Base-by-base conservation (phyloP, 495 filamentous ascomycete genomes). In the Thermochaetoides thermophila region DNA sequence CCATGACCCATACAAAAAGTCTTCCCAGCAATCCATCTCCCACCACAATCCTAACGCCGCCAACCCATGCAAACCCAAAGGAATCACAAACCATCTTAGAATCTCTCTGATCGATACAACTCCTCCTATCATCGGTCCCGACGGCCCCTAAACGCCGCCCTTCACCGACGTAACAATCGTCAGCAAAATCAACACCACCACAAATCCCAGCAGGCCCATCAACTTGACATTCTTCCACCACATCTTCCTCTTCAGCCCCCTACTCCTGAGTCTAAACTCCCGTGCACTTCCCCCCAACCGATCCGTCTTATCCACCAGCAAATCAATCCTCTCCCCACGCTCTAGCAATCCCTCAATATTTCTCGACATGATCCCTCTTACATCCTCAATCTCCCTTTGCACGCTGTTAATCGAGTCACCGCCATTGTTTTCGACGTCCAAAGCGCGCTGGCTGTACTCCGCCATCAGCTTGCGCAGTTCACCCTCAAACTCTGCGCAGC, bases 151-250 rank as follows among this genome's bases (percentile, higher is more conserved):
- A 17, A 46, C 34, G 15, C 40, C 37, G 31, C 53, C 55, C 50
- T 58, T 60, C 24, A 60, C 36, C 17, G 56, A 50, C 25, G 66
- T 51, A 5, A 66, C 55, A 11, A 68, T 61, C 17, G 60, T 47
- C 28, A 60, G 42, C 20, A 96, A 44, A 59, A 99, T 71, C 56
- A 99, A 79, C 10, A 84, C 55, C 22, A 91, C 54, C 26, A 96
- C 89, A 29, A 95, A 45, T 2, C 66, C 72, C 44, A 99, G 56
- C 46, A 99, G 53, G 22, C 73, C 74, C 85, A 96, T 95, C 49
- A 85, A 43, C 58, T 91, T 89, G 13, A 87, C 69, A 61, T 97
- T 97, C 77, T 97, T 97, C 86, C 87, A 99, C 89, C 89, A 99
- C 91, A 96, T 96, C 48, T 73, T 64, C 55, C 89, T 66, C 62